Conservation (phyloP, 2,329 filamentous ascomycete species). For the Fusarium scirpi region DNA sequence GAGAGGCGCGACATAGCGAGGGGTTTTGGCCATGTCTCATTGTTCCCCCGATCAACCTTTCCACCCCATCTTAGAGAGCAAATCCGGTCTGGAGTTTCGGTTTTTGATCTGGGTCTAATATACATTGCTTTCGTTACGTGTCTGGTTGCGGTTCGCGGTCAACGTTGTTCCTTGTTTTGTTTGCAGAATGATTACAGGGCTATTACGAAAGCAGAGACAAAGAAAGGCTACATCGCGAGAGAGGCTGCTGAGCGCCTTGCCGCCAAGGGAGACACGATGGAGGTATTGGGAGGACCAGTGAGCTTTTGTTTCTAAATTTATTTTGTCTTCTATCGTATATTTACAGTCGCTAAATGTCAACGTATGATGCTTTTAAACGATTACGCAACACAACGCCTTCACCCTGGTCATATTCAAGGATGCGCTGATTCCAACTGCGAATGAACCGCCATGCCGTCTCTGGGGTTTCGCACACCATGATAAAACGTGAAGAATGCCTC, state of each 20-base stretch:
- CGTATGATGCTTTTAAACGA: conserved; percentile 48
- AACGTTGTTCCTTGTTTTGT: conserved; percentile 19
- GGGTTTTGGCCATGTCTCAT: conserved; percentile 46
- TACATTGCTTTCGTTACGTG: conserved; percentile 50
- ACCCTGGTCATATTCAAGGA: conserved; percentile 39
- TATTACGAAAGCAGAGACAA: not conserved
- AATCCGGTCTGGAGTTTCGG: conserved; percentile 63
- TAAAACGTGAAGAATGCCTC: conserved; percentile 47
- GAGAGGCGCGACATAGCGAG: conserved; percentile 39
- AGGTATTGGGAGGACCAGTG: conserved; percentile 6
- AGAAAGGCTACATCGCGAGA: conserved; percentile 22
- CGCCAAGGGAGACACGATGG: not conserved
- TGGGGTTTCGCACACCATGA: conserved; percentile 50
- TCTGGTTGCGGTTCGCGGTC: conserved; percentile 30
- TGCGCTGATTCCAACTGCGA: conserved; percentile 56
- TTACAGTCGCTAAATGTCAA: conserved; percentile 50
- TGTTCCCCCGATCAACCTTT: conserved; percentile 43
- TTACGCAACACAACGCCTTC: conserved; percentile 31
- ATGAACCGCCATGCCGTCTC: conserved; percentile 56
- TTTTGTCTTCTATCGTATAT: conserved; percentile 2
- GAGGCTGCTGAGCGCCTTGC: conserved; percentile 1
- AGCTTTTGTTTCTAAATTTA: conserved; percentile 3
- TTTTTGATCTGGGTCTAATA: conserved; percentile 60
- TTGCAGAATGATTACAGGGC: conserved; percentile 4
- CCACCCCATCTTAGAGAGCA: conserved; percentile 54